Evolutionary conservation across 75 land plant genomes (phyloP).

Genomic region (Picea glauca): DNA sequence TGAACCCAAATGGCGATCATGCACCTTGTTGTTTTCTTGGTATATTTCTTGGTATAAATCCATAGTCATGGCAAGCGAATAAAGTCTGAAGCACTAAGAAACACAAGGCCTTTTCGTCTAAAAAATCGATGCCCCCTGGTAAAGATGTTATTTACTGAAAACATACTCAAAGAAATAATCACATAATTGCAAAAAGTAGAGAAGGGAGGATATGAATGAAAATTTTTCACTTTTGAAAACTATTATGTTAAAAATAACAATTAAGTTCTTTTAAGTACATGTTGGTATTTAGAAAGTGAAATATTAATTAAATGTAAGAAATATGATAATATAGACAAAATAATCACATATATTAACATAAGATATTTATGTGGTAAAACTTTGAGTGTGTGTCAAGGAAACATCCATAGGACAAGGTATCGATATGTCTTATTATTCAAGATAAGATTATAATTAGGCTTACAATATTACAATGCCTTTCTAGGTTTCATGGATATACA

Average conservation of each 20-base stretch:
- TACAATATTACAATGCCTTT: no score
- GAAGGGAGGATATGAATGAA: constrained; percentile 58
- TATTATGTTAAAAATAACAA: constrained; percentile 40
- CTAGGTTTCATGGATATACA: no score
- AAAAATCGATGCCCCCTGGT: background rate
- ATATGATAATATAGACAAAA: no score
- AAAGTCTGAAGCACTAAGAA: background rate
- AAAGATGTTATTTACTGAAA: constrained; percentile 12
- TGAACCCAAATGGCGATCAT: background rate
- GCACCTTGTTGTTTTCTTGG: background rate
- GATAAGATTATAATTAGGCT: no score
- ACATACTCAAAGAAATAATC: constrained; percentile 42
- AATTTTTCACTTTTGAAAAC: constrained; percentile 40
- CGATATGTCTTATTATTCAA: no score
- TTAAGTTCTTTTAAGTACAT: background rate
- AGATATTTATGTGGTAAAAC: no score
- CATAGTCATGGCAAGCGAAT: background rate
- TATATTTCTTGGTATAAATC: background rate
- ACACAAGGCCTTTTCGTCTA: background rate
- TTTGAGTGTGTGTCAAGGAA: no score
- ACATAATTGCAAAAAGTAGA: constrained; percentile 43
- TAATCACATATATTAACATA: no score
- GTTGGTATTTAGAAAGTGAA: no score
- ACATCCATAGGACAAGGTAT: no score
- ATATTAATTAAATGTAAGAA: no score